Percentiles rank a stretch among this genome's conserved stretches.
These are phyloP conservation scores for Globisporangium iwayamae DNA, from an alignment of 352 stramenopile species.

Conservation along the genomic window DNA sequence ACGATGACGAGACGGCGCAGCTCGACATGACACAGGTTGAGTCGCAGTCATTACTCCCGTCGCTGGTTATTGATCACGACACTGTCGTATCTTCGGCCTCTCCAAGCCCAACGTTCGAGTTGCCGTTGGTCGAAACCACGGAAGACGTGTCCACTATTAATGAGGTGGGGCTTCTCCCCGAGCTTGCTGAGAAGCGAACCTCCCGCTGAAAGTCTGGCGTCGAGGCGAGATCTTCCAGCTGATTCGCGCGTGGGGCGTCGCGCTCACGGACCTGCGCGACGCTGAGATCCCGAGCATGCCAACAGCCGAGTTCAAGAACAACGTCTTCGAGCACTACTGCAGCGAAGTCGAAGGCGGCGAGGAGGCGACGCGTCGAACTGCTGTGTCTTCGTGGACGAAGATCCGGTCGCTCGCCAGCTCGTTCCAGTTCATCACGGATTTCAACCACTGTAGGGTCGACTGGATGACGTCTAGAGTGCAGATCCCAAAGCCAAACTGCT, in stretches of 20 bases:
- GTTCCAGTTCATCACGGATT: constrained; percentile 7
- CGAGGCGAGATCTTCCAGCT: not conserved
- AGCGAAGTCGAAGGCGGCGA: not conserved
- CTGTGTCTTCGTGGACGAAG: constrained; percentile 2
- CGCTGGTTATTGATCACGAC: not conserved
- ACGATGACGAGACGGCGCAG: not conserved
- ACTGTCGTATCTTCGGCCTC: not conserved
- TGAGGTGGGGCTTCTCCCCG: not conserved
- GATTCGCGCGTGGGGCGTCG: constrained; percentile 1
- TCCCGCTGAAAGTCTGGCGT: not conserved
- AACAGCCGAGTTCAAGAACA: not conserved
- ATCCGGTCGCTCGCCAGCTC: not conserved
- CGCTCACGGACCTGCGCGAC: not conserved
- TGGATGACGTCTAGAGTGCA: constrained; percentile 1
- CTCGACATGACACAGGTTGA: not conserved
- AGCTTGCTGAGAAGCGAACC: not conserved
- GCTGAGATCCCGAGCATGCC: not conserved
- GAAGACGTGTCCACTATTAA: not conserved
- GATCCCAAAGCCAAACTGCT: not conserved
- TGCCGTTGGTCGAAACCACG: not conserved
- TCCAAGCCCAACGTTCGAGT: not conserved
- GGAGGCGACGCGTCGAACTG: not conserved
- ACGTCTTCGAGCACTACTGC: not conserved
- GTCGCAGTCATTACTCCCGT: not conserved
- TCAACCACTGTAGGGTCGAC: constrained; percentile 2